phyloP scores from a whole-genome alignment of 306 rosid species.

The Dryas alaskensis region DNA sequence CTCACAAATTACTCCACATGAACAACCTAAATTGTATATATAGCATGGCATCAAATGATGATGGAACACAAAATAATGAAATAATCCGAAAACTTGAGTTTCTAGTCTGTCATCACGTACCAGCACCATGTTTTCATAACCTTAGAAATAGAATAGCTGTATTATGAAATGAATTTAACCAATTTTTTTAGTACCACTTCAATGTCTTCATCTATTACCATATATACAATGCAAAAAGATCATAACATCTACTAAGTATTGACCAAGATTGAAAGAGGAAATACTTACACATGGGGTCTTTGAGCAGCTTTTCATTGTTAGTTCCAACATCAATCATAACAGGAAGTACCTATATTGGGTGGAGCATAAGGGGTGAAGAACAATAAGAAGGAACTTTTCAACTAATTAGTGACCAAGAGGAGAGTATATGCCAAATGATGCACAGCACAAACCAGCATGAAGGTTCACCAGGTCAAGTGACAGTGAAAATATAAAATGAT shows the following conservation, averaged over 20 bases:
- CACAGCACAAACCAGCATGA: background rate
- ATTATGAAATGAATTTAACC: background rate
- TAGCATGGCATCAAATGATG: background rate
- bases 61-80: background rate
- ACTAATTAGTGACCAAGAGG: background rate
- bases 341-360: constrained; percentile 73
- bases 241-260: constrained; percentile 2
- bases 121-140: background rate
- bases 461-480: constrained; percentile 6
- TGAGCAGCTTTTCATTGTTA: constrained; percentile 75
- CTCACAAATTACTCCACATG: background rate
- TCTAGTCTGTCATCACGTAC: background rate
- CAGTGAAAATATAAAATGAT: constrained; percentile 3
- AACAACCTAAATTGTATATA: background rate
- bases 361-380: background rate
- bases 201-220: background rate
- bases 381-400: background rate
- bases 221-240: background rate
- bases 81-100: background rate
- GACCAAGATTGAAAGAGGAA: constrained; percentile 24
- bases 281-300: constrained; percentile 81
- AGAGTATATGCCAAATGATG: background rate
- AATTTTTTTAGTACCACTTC: background rate
- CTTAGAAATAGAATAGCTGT: background rate
- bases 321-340: constrained; percentile 99